Evolutionary conservation across 768 basidiomycete species (phyloP), one percentile per base, ranked within the genome.

Genomic region (Suillus americanus): DNA sequence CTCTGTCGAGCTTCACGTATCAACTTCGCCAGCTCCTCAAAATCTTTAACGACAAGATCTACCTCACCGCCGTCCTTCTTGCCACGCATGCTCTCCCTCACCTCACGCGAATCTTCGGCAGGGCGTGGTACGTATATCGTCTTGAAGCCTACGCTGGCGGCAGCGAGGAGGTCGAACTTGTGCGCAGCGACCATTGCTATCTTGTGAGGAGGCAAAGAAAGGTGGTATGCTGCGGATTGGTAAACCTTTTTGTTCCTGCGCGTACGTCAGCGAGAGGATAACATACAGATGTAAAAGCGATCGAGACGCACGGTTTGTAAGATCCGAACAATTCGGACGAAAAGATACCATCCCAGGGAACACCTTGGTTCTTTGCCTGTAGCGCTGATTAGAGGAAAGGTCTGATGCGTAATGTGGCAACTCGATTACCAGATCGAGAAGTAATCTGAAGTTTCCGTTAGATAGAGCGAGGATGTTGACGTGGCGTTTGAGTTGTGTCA

Each of bases 111-210:
- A 56, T 86, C 85, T 65, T 89, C 86, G 0, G 77, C 76, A 0
- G 78, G 74, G 2, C 88, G 80, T 0, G 79, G 82, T 0, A 90
- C 78, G 63, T 89, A 90, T 1, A 90, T 75, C 0, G 88, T 86
- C 65, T 79, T 82, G 77, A 89, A 77, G 1, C 89, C 89, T 4
- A 79, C 74, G 0, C 68, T 70, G 0, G 79, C 82, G 0, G 89
- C 88, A 0, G 79, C 86, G 1, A 79, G 79, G 14, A 89, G 77
- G 68, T 91, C 89, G 63, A 75, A 79, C 3, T 79, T 77, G 74
- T 90, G 89, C 9, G 88, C 80, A 0, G 89, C 88, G 10, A 90
- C 89, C 83, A 91, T 85, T 2, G 84, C 88, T 45, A 83, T 79
- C 46, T 81, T 80, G 12, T 81, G 68, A 0, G 88, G 83, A 1